Evolutionary conservation across 148 eudicot species (phyloP).

Genomic region (Camellia sinensis): DNA sequence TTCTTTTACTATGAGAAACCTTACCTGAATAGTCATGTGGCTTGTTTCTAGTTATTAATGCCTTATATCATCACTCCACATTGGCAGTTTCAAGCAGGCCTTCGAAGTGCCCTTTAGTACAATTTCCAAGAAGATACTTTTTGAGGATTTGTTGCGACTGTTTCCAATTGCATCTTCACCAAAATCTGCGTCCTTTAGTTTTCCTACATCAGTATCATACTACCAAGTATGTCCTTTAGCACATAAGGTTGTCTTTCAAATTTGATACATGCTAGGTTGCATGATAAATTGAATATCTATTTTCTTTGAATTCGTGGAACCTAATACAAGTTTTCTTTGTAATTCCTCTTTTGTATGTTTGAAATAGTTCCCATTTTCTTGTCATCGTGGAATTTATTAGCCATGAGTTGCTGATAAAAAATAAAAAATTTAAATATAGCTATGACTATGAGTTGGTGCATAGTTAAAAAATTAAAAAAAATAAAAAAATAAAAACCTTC

Average conservation of each 20-base stretch:
- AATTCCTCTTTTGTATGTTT: no score
- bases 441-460: background rate
- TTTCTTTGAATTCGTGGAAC: no score
- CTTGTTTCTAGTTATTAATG: slow-evolving; percentile 3
- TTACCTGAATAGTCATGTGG: background rate
- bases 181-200: slow-evolving; percentile 24
- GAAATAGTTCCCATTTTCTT: no score
- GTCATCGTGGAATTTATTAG: no score
- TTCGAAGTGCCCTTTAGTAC: slow-evolving; percentile 75
- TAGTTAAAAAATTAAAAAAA: background rate
- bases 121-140: slow-evolving; percentile 66
- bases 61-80: slow-evolving; percentile 12
- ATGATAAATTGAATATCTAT: background rate
- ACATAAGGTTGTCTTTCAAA: background rate
- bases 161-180: slow-evolving; percentile 58
- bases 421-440: no score
- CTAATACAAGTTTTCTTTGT: no score
- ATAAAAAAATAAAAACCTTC: no score
- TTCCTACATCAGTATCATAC: slow-evolving; percentile 66
- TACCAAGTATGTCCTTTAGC: slow-evolving; percentile 55
- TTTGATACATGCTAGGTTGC: background rate
- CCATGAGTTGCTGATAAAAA: no score
- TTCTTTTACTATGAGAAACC: background rate
- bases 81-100: slow-evolving; percentile 82
- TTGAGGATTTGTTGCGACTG: slow-evolving; percentile 67